These are phyloP conservation scores for Stylosanthes scabra DNA, from an alignment of 331 rosid species.

Conservation along the genomic window DNA sequence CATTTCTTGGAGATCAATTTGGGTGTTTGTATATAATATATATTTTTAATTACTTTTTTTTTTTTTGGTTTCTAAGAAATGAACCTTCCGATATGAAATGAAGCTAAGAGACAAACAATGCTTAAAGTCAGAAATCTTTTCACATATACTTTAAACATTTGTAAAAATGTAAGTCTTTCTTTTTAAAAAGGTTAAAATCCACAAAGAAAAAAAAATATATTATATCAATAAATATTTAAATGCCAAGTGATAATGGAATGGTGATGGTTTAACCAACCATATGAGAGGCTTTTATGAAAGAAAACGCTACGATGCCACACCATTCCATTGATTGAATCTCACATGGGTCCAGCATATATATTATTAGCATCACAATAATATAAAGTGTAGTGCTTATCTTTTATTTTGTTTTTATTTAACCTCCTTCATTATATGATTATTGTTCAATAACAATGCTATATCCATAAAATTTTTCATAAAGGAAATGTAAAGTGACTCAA, in stretches of 20 bases:
- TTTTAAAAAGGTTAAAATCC: constrained; percentile 16
- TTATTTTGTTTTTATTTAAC: not conserved
- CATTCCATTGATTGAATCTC: constrained; percentile 27
- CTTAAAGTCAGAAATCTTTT: constrained; percentile 29
- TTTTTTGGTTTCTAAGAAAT: not conserved
- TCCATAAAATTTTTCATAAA: constrained; percentile 32
- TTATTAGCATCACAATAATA: constrained; percentile 23
- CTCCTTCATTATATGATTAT: not conserved
- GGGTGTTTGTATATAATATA: too few species aligned
- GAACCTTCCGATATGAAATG: not conserved
- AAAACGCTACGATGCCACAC: constrained; percentile 35
- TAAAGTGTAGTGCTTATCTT: constrained; percentile 8
- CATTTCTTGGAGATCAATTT: too few species aligned
- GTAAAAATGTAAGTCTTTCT: not conserved
- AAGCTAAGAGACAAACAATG: not conserved
- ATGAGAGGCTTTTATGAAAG: constrained; percentile 42
- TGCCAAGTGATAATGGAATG: constrained; percentile 34
- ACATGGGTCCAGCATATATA: constrained; percentile 41
- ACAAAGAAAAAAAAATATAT: constrained; percentile 17
- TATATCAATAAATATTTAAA: not conserved
- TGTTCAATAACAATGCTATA: not conserved
- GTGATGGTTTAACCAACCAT: constrained; percentile 42
- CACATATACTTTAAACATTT: not conserved
- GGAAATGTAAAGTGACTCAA: constrained; percentile 37
- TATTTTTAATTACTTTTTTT: not conserved